phyloP scores from a whole-genome alignment of 441 rosid species.

The Flueggea neowawraea region DNA sequence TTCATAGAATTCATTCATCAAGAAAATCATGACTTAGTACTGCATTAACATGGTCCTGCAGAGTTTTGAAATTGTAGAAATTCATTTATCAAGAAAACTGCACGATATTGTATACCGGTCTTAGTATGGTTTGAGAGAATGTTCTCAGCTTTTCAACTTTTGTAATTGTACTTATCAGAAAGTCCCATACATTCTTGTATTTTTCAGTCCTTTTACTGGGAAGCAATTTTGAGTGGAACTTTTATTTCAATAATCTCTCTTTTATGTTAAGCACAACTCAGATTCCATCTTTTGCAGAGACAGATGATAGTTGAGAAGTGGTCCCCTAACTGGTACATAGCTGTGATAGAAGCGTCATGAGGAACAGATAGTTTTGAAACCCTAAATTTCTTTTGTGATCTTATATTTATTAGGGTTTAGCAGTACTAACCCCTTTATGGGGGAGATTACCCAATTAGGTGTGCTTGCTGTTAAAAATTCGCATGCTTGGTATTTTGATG shows the following conservation, averaged over 20 bases:
- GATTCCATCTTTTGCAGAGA: conserved; percentile 26
- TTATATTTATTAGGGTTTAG: conserved; percentile 17
- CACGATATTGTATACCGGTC: conserved; percentile 12
- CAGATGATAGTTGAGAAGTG: conserved; percentile 80
- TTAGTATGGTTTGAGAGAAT: conserved; percentile 9
- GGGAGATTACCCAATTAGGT: too few species aligned
- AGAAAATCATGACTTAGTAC: conserved; percentile 21
- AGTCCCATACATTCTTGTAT: too few species aligned
- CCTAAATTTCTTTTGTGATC: conserved; percentile 14
- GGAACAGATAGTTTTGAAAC: conserved; percentile 18
- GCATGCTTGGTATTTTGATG: too few species aligned
- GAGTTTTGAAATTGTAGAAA: conserved; percentile 23
- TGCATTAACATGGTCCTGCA: conserved; percentile 31
- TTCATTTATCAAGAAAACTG: conserved; percentile 22
- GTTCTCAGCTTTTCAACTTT: conserved; percentile 33
- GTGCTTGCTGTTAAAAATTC: too few species aligned
- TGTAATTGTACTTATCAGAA: conserved; percentile 17
- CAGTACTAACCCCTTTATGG: neutral
- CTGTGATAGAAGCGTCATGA: too few species aligned
- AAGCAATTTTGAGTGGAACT: conserved; percentile 32
- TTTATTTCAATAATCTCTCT: conserved; percentile 12
- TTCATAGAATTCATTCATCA: neutral
- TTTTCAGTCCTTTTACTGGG: conserved; percentile 14
- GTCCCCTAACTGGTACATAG: conserved; percentile 42
- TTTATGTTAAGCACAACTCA: conserved; percentile 19